Conservation (phyloP, 495 filamentous ascomycete species). For the Letharia columbiana region DNA sequence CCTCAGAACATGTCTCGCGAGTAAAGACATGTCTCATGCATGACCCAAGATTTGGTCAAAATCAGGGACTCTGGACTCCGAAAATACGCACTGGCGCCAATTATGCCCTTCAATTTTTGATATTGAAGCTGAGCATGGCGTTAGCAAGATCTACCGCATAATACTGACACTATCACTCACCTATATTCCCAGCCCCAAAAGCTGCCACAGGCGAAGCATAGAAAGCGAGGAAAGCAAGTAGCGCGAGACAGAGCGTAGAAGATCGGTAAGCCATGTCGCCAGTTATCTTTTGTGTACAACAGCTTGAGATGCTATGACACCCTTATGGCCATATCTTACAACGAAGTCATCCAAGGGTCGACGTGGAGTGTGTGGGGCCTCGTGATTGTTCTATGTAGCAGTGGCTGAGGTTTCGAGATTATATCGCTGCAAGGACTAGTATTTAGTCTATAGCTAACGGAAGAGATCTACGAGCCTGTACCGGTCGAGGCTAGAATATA, state of each 20-base stretch:
- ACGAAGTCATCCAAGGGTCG: not conserved
- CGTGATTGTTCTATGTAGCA: too few species aligned
- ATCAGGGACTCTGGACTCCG: not conserved
- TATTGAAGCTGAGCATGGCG: conserved; percentile 53
- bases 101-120: conserved; percentile 90
- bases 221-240: conserved; percentile 55
- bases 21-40: not conserved
- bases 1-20: not conserved
- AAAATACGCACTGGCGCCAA: conserved; percentile 58
- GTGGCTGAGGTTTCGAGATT: too few species aligned
- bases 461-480: too few species aligned
- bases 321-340: not conserved
- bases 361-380: too few species aligned
- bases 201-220: conserved; percentile 51
- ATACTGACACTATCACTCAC: conserved; percentile 5
- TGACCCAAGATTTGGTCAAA: not conserved
- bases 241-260: conserved; percentile 17
- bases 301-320: not conserved
- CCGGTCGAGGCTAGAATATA: too few species aligned
- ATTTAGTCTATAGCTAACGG: too few species aligned
- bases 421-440: too few species aligned
- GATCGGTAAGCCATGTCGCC: conserved; percentile 1
- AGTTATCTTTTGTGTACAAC: not conserved
- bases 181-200: conserved; percentile 78
- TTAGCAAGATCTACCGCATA: not conserved